Percentiles rank a stretch among this genome's conserved stretches.
phyloP scores from a whole-genome alignment of 176 grass and related monocot genomes.

The Phyllostachys edulis region DNA sequence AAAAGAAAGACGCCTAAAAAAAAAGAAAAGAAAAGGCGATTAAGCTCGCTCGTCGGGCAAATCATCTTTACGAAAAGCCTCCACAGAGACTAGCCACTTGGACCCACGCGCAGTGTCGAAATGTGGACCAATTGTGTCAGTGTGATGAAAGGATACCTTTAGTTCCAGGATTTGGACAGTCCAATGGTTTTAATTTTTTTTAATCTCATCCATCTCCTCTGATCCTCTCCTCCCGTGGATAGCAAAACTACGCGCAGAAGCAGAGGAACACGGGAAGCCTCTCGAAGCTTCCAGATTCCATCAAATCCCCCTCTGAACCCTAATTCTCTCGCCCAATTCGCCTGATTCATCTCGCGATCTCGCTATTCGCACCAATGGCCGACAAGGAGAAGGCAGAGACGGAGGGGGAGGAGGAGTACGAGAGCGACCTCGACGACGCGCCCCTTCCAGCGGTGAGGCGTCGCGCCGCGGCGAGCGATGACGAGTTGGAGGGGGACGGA shows the following conservation, averaged over 20 bases:
- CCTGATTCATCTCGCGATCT: slow-evolving; percentile 28
- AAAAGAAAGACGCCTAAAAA: too few species aligned
- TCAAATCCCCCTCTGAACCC: slow-evolving; percentile 23
- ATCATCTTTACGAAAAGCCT: neutral
- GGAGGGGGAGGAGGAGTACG: slow-evolving; percentile 56
- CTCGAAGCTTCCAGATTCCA: slow-evolving; percentile 48
- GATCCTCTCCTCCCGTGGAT: neutral
- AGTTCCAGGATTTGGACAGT: neutral
- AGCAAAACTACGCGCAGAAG: neutral
- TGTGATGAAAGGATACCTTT: neutral
- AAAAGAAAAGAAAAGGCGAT: too few species aligned
- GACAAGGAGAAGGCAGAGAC: slow-evolving; percentile 35
- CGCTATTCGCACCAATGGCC: slow-evolving; percentile 29
- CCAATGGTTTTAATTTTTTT: neutral
- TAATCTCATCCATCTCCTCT: slow-evolving; percentile 27
- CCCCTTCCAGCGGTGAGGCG: slow-evolving; percentile 69
- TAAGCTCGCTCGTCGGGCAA: neutral
- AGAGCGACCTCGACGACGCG: slow-evolving; percentile 89
- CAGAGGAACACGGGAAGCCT: slow-evolving; percentile 25
- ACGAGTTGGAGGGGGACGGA: slow-evolving; percentile 52
- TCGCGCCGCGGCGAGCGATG: slow-evolving; percentile 75
- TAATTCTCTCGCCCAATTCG: slow-evolving; percentile 14
- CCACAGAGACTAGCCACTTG: neutral
- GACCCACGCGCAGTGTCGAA: neutral
- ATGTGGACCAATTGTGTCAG: neutral